Percentiles rank a stretch among this genome's conserved stretches.
These are phyloP conservation scores for Gamarada debralockiae DNA, from an alignment of 495 filamentous ascomycete genomes.

Conservation along the genomic window DNA sequence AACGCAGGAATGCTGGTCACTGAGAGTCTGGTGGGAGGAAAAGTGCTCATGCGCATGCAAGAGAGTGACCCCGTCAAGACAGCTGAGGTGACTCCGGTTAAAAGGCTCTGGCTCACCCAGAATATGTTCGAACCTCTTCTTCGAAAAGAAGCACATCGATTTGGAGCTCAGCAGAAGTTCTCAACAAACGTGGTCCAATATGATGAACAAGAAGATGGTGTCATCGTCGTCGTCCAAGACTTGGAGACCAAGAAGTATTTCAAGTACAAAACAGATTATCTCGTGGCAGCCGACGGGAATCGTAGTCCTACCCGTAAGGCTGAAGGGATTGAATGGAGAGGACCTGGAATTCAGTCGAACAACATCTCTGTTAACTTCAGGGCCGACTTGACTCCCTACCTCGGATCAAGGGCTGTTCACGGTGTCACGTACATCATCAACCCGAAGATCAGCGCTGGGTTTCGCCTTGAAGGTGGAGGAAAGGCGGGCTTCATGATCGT, in stretches of 20 bases:
- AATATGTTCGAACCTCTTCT: constrained; percentile 9
- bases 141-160: background rate
- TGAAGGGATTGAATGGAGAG: constrained; percentile 3
- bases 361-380: constrained; percentile 4
- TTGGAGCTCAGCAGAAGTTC: constrained; percentile 3
- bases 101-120: constrained; percentile 3
- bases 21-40: constrained; percentile 4
- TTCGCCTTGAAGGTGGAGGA: background rate
- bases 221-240: constrained; percentile 4
- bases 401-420: background rate
- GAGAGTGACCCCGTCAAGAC: constrained; percentile 3
- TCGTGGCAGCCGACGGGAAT: constrained; percentile 2
- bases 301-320: constrained; percentile 2
- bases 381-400: constrained; percentile 1
- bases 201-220: background rate
- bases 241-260: constrained; percentile 1
- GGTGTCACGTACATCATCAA: background rate
- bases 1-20: constrained; percentile 3
- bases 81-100: constrained; percentile 1
- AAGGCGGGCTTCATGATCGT: constrained; percentile 3
- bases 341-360: constrained; percentile 3
- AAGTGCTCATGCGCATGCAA: constrained; percentile 1
- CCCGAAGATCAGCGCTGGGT: constrained; percentile 2
- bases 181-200: constrained; percentile 2
- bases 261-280: constrained; percentile 7